These are phyloP conservation scores for Colletotrichum camelliae DNA, from an alignment of 2,329 filamentous ascomycete genomes.

Conservation along the genomic window DNA sequence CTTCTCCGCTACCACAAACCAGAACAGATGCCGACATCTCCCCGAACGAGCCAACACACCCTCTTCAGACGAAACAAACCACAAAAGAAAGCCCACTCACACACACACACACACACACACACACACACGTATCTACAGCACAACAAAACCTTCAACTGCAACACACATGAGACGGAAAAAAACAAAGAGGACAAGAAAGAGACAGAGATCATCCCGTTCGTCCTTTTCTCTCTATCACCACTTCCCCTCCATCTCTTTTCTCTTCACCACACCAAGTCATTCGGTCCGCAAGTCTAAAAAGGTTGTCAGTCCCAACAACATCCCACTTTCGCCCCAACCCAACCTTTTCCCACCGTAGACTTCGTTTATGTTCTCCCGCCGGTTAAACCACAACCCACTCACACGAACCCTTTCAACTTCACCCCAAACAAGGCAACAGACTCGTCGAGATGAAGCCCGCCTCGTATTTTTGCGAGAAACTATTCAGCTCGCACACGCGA, in stretches of 20 bases:
- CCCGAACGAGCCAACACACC: neutral
- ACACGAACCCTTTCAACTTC: neutral
- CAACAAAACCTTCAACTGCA: neutral
- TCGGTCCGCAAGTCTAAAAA: neutral
- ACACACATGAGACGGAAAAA: slow-evolving; percentile 7
- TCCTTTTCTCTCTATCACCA: neutral
- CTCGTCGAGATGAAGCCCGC: neutral
- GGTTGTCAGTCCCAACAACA: neutral
- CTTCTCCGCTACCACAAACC: neutral
- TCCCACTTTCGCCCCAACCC: neutral
- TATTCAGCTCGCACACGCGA: neutral
- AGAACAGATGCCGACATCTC: neutral
- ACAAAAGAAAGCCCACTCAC: neutral
- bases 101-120: neutral
- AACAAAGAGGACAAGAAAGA: neutral
- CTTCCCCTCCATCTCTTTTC: neutral
- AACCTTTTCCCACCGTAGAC: neutral
- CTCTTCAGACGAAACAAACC: slow-evolving; percentile 9
- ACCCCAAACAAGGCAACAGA: neutral
- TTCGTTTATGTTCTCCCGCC: neutral
- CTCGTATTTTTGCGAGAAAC: neutral
- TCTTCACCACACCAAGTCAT: neutral
- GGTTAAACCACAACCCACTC: neutral
- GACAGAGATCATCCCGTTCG: neutral
- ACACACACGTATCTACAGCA: neutral